Base-by-base conservation (phyloP, 2,329 filamentous ascomycete genomes). In the Sporothrix euskadiensis region DNA sequence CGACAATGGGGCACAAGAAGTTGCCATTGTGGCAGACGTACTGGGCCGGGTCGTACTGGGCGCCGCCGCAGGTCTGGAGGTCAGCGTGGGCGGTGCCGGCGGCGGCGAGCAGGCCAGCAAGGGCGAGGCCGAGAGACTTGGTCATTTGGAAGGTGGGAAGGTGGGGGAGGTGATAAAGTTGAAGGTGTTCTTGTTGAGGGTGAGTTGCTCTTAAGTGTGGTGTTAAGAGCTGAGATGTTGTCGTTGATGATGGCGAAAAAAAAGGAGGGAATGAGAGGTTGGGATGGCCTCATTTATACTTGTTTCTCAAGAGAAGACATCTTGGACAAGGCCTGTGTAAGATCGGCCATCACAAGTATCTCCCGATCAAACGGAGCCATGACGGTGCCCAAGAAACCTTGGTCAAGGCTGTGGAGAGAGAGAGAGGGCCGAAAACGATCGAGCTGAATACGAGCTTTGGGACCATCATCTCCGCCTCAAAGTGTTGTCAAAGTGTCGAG, bases 1-100 rank as follows among this genome's bases (percentile, higher is more conserved):
- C 79, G 19, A 76, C 73, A 72, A 81, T 74, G 72, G 80, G 81
- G 76, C 81, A 82, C 66, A 82, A 78, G 54, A 80, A 79, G 54
- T 77, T 74, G 74, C 76, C 75, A 74, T 77, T 69, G 73, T 77
- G 77, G 75, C 81, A 82, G 66, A 81, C 77, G 73, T 81, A 81
- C 78, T 72, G 69, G 19, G 73, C 35, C 22, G 75, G 69, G 73
- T 77, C 76, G 69, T 76, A 77, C 44, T 56, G 56, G n/a, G 69
- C 71, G 8, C 47, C 14, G 61, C 75, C 76, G 73, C 76, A 77
- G 44, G 63, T 71, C 56, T 72, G 72, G 19, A 65, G 66, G 22
- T 71, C 70, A 1, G 73, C 75, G 5, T 54, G 22, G 14, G 14
- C 54, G 30, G 35, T 10, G n/a, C 52, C 47, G 26, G 57, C 73